These are phyloP conservation scores for Cyclotella choctawhatcheeana DNA, from an alignment of 108 stramenopile species.

Conservation along the genomic window DNA sequence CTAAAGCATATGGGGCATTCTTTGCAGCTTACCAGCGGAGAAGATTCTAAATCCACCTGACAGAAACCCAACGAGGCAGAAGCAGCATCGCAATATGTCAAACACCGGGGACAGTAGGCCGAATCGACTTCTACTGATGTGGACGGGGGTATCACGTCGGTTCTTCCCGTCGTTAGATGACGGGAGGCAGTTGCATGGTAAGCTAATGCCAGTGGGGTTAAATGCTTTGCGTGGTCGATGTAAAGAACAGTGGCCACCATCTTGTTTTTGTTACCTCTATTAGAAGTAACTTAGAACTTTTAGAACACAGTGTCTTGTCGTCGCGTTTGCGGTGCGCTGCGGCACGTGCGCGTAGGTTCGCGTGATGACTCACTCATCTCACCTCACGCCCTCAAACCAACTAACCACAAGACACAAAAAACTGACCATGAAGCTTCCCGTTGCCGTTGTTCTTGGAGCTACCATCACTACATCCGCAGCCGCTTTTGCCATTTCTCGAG, in stretches of 20 bases:
- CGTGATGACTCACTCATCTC: neutral
- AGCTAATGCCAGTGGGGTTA: slow-evolving; percentile 68
- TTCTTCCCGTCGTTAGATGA: slow-evolving; percentile 65
- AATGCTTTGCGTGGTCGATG: slow-evolving; percentile 81
- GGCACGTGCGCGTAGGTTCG: no score
- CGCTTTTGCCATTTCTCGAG: slow-evolving; percentile 7
- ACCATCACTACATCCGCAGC: slow-evolving; percentile 9
- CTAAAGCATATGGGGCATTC: slow-evolving; percentile 69
- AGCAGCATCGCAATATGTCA: slow-evolving; percentile 71
- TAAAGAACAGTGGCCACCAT: slow-evolving; percentile 60
- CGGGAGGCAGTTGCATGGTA: slow-evolving; percentile 88
- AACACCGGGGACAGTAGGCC: slow-evolving; percentile 75
- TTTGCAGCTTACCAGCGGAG: slow-evolving; percentile 54
- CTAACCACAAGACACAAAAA: no score
- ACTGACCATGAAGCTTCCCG: slow-evolving; percentile 31
- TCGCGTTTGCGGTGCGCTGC: no score
- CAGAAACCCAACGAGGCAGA: slow-evolving; percentile 57
- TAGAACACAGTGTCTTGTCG: no score
- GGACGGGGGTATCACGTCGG: slow-evolving; percentile 63
- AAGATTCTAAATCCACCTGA: slow-evolving; percentile 23
- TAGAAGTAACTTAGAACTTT: no score
- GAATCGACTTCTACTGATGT: slow-evolving; percentile 53
- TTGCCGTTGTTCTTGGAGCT: slow-evolving; percentile 12
- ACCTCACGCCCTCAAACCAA: neutral
- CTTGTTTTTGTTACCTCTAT: neutral